Percentiles rank a stretch among this genome's conserved stretches.
These are phyloP conservation scores for Ettlia oleoabundans DNA, from an alignment of 139 green algal genomes.

Conservation along the genomic window DNA sequence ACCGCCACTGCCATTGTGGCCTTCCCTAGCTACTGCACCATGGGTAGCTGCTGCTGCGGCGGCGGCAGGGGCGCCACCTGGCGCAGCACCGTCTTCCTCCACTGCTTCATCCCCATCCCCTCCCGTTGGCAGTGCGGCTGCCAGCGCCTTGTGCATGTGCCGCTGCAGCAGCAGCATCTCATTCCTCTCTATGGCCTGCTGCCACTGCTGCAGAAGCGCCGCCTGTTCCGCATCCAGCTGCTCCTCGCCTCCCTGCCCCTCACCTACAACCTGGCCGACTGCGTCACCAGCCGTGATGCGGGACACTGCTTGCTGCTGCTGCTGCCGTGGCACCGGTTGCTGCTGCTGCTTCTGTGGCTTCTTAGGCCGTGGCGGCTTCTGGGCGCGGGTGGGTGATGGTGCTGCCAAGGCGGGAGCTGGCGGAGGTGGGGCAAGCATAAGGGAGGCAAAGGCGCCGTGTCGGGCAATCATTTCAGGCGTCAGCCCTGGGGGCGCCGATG, in stretches of 20 bases:
- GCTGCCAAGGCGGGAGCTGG: too few species aligned
- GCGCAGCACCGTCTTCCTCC: not conserved
- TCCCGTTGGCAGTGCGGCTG: not conserved
- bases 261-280: too few species aligned
- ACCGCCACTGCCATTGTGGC: too few species aligned
- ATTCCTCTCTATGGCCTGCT: constrained; percentile 8
- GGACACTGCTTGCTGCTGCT: not conserved
- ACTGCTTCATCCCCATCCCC: not conserved
- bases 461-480: constrained; percentile 2
- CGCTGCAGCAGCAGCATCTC: constrained; percentile 43
- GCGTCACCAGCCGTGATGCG: too few species aligned
- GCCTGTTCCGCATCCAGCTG: not conserved
- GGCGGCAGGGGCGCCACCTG: too few species aligned
- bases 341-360: not conserved
- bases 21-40: too few species aligned
- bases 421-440: not conserved
- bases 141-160: constrained; percentile 2
- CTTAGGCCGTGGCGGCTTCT: too few species aligned
- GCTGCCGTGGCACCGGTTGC: not conserved
- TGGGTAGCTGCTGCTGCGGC: too few species aligned
- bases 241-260: too few species aligned
- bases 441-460: constrained; percentile 22
- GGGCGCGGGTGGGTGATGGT: too few species aligned
- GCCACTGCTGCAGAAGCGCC: not conserved
- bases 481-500: too few species aligned